These are phyloP conservation scores for Populus simonii DNA, from an alignment of 345 rosid species.

Conservation along the genomic window DNA sequence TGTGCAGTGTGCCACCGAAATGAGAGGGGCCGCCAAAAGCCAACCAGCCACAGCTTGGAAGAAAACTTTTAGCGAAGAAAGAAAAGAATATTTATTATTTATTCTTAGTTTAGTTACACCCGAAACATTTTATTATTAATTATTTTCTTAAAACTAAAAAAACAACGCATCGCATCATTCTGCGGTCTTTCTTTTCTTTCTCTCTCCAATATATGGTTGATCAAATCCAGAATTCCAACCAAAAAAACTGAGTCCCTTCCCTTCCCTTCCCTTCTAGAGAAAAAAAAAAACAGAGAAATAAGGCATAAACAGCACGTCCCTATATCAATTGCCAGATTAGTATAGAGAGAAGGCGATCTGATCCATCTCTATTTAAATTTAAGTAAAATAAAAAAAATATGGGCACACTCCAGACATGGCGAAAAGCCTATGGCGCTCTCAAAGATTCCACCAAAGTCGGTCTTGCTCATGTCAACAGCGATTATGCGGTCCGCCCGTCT, in stretches of 20 bases:
- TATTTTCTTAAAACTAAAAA: not conserved
- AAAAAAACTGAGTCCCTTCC: too few species aligned
- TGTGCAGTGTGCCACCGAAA: not conserved
- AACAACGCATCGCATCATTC: not conserved
- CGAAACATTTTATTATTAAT: not conserved
- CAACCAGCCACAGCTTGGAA: not conserved
- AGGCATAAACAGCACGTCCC: conserved; percentile 31
- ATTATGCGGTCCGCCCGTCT: conserved; percentile 70
- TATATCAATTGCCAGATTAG: not conserved
- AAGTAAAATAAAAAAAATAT: conserved; percentile 22
- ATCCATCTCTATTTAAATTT: not conserved
- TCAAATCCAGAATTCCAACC: not conserved
- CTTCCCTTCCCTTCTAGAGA: not conserved
- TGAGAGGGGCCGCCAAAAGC: conserved; percentile 14
- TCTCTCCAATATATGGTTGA: not conserved
- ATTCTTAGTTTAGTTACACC: not conserved
- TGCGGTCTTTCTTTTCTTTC: not conserved
- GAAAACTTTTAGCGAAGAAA: not conserved
- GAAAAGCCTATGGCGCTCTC: conserved; percentile 92
- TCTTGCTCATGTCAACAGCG: conserved; percentile 97
- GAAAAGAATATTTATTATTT: too few species aligned
- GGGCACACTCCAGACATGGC: conserved; percentile 97
- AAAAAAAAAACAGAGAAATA: conserved; percentile 1
- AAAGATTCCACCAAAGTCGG: conserved; percentile 99
- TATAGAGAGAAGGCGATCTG: not conserved